Evolutionary conservation across 176 grass and related monocot species (phyloP).

Genomic region (Carex myosuroides): DNA sequence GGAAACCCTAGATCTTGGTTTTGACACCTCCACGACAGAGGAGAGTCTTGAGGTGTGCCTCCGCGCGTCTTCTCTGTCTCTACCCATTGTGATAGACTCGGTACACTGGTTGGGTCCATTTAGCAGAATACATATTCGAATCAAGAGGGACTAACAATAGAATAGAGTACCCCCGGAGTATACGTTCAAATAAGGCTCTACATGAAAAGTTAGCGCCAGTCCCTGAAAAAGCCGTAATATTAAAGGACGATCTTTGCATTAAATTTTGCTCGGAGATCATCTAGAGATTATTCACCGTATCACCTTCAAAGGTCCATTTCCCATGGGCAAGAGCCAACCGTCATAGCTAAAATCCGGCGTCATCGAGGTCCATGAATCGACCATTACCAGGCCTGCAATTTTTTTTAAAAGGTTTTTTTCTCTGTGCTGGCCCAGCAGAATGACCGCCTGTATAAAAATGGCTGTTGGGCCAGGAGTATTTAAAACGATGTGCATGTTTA

Average conservation of each 20-base stretch:
- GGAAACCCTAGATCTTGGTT: constrained; percentile 63
- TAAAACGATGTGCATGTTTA: background rate
- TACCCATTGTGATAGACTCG: background rate
- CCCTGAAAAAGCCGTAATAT: too few species aligned
- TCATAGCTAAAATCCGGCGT: background rate
- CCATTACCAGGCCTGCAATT: background rate
- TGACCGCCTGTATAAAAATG: background rate
- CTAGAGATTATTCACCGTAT: background rate
- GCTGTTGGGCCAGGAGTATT: background rate
- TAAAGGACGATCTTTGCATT: background rate
- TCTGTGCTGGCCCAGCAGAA: background rate
- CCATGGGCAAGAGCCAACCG: background rate
- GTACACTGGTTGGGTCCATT: background rate
- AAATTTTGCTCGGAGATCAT: background rate
- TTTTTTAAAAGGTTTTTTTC: background rate
- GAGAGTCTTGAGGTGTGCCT: constrained; percentile 45
- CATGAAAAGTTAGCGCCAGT: too few species aligned
- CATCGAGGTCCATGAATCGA: background rate
- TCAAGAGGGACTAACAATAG: background rate
- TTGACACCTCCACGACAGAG: constrained; percentile 35
- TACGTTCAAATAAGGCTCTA: background rate
- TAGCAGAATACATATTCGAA: background rate
- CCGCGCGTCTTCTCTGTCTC: constrained; percentile 25
- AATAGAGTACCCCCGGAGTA: background rate
- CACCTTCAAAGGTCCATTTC: background rate